Base-by-base conservation (phyloP, 108 stramenopile genomes). In the Fistulifera pelliculosa region DNA sequence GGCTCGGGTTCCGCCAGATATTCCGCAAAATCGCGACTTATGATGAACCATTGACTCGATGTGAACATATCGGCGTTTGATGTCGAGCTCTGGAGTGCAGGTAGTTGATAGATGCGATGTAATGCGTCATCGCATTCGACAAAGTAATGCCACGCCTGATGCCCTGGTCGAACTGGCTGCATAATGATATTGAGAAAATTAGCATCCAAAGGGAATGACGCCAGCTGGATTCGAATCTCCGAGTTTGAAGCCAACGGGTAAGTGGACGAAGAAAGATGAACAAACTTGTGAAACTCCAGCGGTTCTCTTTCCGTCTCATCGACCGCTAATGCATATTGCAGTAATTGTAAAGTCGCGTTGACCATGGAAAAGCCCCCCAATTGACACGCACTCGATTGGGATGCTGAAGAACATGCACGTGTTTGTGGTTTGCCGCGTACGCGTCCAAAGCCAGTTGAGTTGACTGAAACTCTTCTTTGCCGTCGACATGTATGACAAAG, bases 361-460 rank as follows among this genome's bases (percentile, higher is more conserved):
- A 95, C 94, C 80, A 97, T 90, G 52, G 71, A 74, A 62, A 86
- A 97, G 1, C 93, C 94, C 96, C 96, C 96, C 96, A 97, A 63
- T 86, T 88, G 58, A 95, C 90, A 25, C 87, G 74, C 27, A 93
- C 84, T 14, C 94, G 60, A 41, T 77, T 64, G 16, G 76, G 71
- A 52, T 80, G 68, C 22, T 78, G 80, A 12, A 93, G 51, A 0
- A 93, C 58, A 13, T 74, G 69, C 17, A 93, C 77, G 52, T 76
- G 59, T 22, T 71, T 66, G 53, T 64, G 47, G 15, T 59, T 51
- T 8, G 58, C 21, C 13, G 90, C 78, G 66, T 87, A 91, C 47
- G 83, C 65, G 41, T 73, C 61, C 49, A 93, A 58, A 11, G 64
- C 58, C 22, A 69, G 40, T 26, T 89, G 64, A 0, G 85, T 87